Evolutionary conservation across 768 basidiomycete species (phyloP), one percentile per base, ranked within the genome.

Genomic region (Hygrocybe coccinea): DNA sequence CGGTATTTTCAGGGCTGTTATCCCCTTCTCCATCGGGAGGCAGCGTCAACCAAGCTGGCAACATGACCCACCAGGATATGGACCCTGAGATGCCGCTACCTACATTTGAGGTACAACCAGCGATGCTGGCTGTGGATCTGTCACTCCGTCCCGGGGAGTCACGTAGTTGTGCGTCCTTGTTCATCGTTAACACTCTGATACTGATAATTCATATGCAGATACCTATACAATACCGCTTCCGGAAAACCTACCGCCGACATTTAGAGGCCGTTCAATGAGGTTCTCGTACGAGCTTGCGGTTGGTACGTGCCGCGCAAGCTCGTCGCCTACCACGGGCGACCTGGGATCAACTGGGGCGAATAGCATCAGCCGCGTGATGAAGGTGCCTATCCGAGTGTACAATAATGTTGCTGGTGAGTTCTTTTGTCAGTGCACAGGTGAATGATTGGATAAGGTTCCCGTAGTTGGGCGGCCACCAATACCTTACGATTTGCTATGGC

Each of bases 201-300:
- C 56, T 48, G 48, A 39, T 45, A 25, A 49, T 41, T 37, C 45
- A n/a, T 38, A 5, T 58, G 45, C 65, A 97, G 95, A 89, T 68
- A 85, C 85, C 1, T 98, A 97, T 68, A 80, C 80, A 1, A 71
- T 95, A 11, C 70, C 73, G 1, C 73, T 99, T 1, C 95, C 97
- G 0, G 76, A 82, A 10, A 82, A 82, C 54, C 74, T 98, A 0
- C 97, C 97, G 1, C 97, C 97, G 0, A 92, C 94, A 0, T 97
- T 90, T 72, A 80, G 82, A 45, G 95, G 97, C 2, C 85, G 88
- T 43, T 79, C 86, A 2, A 76, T 97, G 57, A 79, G 77, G 63
- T 95, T 99, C 66, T 87, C 87, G 2, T 98, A 98, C 65, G 86
- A 94, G 60, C 80, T 99, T 11, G 77, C 89, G n/a, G 79, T 98